These are phyloP conservation scores for Brassica cretica DNA, from an alignment of 345 rosid genomes.

Conservation along the genomic window DNA sequence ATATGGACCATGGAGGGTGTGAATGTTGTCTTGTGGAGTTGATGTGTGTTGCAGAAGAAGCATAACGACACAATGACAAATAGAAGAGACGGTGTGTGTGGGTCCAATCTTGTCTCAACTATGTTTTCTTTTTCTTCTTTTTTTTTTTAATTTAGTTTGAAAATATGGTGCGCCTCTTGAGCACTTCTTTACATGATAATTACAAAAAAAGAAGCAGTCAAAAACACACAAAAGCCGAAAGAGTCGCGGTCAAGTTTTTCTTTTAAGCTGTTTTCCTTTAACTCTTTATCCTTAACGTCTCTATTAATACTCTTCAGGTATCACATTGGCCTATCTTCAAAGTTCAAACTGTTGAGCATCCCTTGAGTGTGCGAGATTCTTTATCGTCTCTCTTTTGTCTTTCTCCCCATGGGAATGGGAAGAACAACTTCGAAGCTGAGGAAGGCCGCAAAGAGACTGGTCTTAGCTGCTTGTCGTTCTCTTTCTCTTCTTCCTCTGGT, in stretches of 20 bases:
- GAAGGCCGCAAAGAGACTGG: constrained; percentile 63
- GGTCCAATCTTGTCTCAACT: constrained; percentile 27
- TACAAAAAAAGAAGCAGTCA: not conserved
- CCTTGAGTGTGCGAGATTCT: not conserved
- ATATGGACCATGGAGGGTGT: not conserved
- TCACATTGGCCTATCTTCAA: constrained; percentile 4
- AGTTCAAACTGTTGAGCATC: not conserved
- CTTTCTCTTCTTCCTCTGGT: constrained; percentile 44
- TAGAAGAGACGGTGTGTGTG: not conserved
- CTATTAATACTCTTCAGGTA: constrained; percentile 10
- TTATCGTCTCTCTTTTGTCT: not conserved
- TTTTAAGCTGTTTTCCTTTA: constrained; percentile 1
- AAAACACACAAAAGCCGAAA: not conserved
- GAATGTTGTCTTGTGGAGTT: not conserved
- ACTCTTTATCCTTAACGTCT: constrained; percentile 10
- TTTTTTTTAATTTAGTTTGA: not conserved
- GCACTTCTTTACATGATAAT: constrained; percentile 6
- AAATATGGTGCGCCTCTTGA: constrained; percentile 4
- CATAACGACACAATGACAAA: not conserved
- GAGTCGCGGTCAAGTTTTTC: not conserved
- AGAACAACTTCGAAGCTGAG: constrained; percentile 55
- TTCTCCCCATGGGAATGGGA: constrained; percentile 41
- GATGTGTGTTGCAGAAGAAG: not conserved
- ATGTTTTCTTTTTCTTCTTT: not conserved
- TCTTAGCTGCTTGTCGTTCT: constrained; percentile 68